Evolutionary conservation across 805 yeast species (phyloP), one percentile per base, ranked within the genome.

Genomic region (Candida endomychidarum): DNA sequence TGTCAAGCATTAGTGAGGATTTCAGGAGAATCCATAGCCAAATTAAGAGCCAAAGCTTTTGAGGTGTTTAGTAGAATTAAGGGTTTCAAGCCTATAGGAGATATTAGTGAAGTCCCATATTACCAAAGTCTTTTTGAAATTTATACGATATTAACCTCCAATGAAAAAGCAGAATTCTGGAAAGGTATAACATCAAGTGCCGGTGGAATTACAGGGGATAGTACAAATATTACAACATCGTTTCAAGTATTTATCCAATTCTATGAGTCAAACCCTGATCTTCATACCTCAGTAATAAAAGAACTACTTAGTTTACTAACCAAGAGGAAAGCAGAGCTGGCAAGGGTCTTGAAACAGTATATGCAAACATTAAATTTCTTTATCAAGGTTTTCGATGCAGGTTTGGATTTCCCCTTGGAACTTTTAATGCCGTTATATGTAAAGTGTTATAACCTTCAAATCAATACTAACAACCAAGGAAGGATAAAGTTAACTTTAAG

Each of bases 11-110:
- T 83, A 16, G 47, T 83, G 20, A 57, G 91, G 27, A 56, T 87
- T 16, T 57, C 81, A 0, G 79, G 81, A 1, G 96, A 87, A 53
- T 68, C 79, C 3, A 75, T 83, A 41, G 84, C 77, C 42, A 74
- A 65, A 37, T 54, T 83, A 4, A 61, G 88, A 35, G 17, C 50
- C 0, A 53, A 53, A 7, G 64, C 89, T 0, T 52, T 74, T 6
- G 23, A 34, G 5, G 46, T 79, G n/a, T 30, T 52, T n/a, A 7
- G 14, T n/a, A 29, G 10, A 25, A 2, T 80, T 4, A 30, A 56
- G 11, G 39, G 30, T 7, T 24, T 70, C 3, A 47, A 22, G 21
- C 2, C 8, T 3, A 20, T 4, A 2, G 8, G 8, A 11, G 18
- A 25, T 27, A n/a, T 14, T 12, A 17, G 29, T 16, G 40, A 41